Base-by-base conservation (phyloP, 495 filamentous ascomycete species). In the Neurospora hispaniola region DNA sequence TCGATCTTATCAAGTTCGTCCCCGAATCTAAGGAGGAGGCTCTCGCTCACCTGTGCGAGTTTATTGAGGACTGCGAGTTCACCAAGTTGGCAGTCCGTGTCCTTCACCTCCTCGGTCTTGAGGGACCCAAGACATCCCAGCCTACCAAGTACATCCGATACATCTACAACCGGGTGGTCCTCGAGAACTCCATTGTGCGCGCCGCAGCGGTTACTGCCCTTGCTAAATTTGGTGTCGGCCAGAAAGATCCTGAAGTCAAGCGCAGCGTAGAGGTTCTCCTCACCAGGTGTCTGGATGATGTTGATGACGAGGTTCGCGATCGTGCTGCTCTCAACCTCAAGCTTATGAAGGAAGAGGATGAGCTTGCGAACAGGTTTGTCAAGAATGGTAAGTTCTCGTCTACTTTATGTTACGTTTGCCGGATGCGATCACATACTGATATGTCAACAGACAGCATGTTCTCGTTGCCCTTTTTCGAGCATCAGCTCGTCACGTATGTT, bases 21-120 rank as follows among this genome's bases (percentile, higher is more conserved):
- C 96, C 96, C 5, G 96, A 97, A 48, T 96, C 93, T 76, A 97
- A 96, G 84, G 96, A 98, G 84, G 96, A 99, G 79, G 94, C 96
- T 27, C 89, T 99, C 43, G 93, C 94, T 16, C 96, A 98, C 79
- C 89, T 99, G 18, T 98, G 95, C 83, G 96, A 99, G 79, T 99
- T 99, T 81, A 98, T 99, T 75, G 96, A 99, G 81, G 96, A 99
- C 80, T 99, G 96, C 86, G 96, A 99, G 78, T 99, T 98, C 81
- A 98, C 96, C 20, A 99, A 99, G 83, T 88, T 99, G 71, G 95
- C 96, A 43, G 95, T 99, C 69, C 90, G 96, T 62, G 94, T 98
- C 74, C 84, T 99, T 44, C 95, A 98, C 83, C 88, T 98, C 39
- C 88, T 99, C 42, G 96, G 96, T 75, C 86, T 92, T 35, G 96